Conservation (phyloP, 345 rosid species). For the Hibiscus tridactylites region DNA sequence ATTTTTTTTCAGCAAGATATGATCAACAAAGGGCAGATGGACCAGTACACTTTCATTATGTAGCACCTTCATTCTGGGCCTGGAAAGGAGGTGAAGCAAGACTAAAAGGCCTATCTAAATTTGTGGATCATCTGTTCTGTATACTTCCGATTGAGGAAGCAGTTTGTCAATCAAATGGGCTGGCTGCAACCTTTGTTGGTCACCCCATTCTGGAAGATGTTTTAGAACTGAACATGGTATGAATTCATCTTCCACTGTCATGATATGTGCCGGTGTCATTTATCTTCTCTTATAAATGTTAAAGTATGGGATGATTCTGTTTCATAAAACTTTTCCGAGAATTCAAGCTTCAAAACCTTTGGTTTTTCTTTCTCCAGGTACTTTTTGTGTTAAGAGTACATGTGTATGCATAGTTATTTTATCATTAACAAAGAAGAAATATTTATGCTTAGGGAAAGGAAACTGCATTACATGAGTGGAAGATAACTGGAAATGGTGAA, state of each 20-base stretch:
- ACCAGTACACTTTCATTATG: constrained; percentile 75
- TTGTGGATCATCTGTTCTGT: constrained; percentile 84
- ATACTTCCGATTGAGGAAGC: constrained; percentile 77
- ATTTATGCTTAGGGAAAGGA: constrained; percentile 40
- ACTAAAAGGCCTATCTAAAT: constrained; percentile 50
- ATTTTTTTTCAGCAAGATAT: constrained; percentile 82
- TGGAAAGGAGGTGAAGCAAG: constrained; percentile 95
- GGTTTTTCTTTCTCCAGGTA: not conserved
- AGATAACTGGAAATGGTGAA: constrained; percentile 39
- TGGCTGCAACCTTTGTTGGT: constrained; percentile 76
- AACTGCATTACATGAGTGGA: constrained; percentile 27
- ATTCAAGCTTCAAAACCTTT: not conserved
- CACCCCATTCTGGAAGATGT: constrained; percentile 84
- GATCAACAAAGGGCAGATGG: constrained; percentile 18
- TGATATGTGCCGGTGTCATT: not conserved
- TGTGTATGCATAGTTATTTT: not conserved
- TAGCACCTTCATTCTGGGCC: constrained; percentile 96
- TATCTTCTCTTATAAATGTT: not conserved
- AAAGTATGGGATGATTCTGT: not conserved
- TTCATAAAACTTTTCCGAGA: not conserved
- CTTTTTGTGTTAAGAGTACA: not conserved
- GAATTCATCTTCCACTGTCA: constrained; percentile 4
- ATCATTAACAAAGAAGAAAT: constrained; percentile 1
- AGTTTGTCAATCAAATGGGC: constrained; percentile 54
- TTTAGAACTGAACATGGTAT: constrained; percentile 50